These are phyloP conservation scores for Capsicum chinense DNA, from an alignment of 257 asterid species.

Conservation along the genomic window DNA sequence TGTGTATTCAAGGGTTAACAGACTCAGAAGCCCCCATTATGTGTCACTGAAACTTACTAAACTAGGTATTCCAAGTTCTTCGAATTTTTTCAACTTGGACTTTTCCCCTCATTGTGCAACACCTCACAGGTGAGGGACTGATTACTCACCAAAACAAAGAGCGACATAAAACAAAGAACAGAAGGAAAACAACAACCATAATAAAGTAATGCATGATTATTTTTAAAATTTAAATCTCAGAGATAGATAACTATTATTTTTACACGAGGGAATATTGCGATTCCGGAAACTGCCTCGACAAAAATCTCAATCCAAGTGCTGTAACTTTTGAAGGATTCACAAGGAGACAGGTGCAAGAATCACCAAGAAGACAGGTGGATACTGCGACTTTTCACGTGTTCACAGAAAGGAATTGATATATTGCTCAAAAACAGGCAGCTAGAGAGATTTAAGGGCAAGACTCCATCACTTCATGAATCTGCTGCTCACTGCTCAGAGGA, in stretches of 20 bases:
- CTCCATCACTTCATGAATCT: not conserved
- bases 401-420: not conserved
- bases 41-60: constrained; percentile 11
- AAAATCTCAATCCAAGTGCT: not conserved
- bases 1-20: constrained; percentile 22
- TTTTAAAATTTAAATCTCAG: not conserved
- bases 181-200: not conserved
- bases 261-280: not conserved
- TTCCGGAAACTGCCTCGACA: constrained; percentile 10
- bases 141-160: not conserved
- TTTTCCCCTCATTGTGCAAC: not conserved
- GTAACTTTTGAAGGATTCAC: not conserved
- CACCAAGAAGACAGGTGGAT: constrained; percentile 9
- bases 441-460: not conserved
- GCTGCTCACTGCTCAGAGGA: constrained; percentile 16
- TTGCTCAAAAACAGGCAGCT: constrained; percentile 12
- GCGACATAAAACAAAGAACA: not conserved
- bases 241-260: not conserved
- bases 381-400: constrained; percentile 21
- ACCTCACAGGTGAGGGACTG: not conserved
- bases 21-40: constrained; percentile 23
- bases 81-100: not conserved
- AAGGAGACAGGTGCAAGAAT: constrained; percentile 7
- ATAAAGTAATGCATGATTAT: constrained; percentile 13
- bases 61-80: constrained; percentile 17